Evolutionary conservation across 371 early-diverging fungal genomes (phyloP), one percentile per base, ranked within the genome.

Genomic region (Actinomortierella ambigua): DNA sequence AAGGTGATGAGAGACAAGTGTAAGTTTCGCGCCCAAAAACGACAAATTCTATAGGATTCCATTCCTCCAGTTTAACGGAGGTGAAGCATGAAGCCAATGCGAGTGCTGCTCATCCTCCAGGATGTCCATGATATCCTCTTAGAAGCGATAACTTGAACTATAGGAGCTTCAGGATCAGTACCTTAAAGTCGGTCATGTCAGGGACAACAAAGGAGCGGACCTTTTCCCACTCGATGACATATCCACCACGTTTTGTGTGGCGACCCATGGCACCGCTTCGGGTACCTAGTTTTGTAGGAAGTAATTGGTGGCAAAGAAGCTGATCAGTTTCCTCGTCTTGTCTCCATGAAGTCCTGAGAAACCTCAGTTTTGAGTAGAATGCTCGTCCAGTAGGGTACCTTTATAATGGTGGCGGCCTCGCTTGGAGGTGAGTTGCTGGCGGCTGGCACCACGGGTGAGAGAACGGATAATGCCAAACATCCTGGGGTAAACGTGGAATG

Each of bases 401-500:
- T 93, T 93, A 76, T 92, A 93, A 62, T 82, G 90, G 68, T 93
- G 89, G 69, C 86, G 91, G 26, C 93, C 93, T 63, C 87, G 85
- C 79, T 93, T 93, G 43, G 91, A 75, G 41, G 88, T 90, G 82
- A 93, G 82, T 28, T 82, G 92, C n/a, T 85, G 76, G 62, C 92
- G 86, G 53, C 84, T 81, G 34, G 93, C 90, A 41, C 92, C 91
- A 68, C 92, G 82, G 50, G 83, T 83, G 63, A 93, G 77, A 50
- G 88, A 85, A 56, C 82, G 83, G 57, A 90, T 83, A 61, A 91
- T 88, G 75, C 89, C 88, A 68, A 88, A 88, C 89, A 90, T 91
- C 53, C 43, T 57, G 49, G 43, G 43, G 14, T 4, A 11, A 34
- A 11, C 4, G 34, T 4, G 11, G 34, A 34, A 34, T 34, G 34